A percentile compares a stretch with the other conserved stretches of the same genome.
These are phyloP conservation scores for Amylostereum areolatum DNA, from an alignment of 1,284 basidiomycete genomes.

Conservation along the genomic window DNA sequence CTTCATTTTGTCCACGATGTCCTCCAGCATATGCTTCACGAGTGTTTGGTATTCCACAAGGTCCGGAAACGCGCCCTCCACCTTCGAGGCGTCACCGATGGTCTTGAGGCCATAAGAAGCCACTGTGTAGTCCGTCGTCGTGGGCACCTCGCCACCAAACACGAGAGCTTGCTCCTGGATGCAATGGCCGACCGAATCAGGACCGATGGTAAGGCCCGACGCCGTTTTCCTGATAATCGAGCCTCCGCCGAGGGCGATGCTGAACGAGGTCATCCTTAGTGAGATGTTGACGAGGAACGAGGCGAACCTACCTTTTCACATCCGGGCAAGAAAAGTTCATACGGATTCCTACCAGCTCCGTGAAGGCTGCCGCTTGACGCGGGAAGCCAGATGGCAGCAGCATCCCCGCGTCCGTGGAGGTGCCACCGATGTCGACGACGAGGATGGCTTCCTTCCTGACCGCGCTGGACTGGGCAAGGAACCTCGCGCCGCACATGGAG, in stretches of 20 bases:
- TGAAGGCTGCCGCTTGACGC: constrained; percentile 43
- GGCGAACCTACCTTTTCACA: constrained; percentile 16
- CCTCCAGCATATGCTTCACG: constrained; percentile 47
- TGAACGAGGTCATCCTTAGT: constrained; percentile 10
- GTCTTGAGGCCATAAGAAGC: constrained; percentile 27
- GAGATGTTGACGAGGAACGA: background rate
- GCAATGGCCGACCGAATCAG: constrained; percentile 50
- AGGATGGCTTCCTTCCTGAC: constrained; percentile 34
- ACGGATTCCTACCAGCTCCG: constrained; percentile 35
- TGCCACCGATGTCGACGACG: constrained; percentile 56
- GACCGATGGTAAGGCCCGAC: constrained; percentile 39
- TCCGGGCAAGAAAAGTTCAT: constrained; percentile 46
- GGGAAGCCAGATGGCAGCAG: constrained; percentile 46
- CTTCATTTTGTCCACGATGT: constrained; percentile 44
- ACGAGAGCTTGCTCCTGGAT: constrained; percentile 41
- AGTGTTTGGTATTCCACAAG: constrained; percentile 26
- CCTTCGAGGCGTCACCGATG: constrained; percentile 29
- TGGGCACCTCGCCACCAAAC: constrained; percentile 45
- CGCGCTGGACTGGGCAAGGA: constrained; percentile 27
- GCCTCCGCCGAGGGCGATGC: constrained; percentile 48
- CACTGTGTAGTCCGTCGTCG: constrained; percentile 48
- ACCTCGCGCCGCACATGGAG: constrained; percentile 56
- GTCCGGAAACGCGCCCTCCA: constrained; percentile 19
- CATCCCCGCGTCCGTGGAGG: constrained; percentile 48
- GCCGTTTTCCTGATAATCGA: constrained; percentile 27